These are phyloP conservation scores for Vigna unguiculata DNA, from an alignment of 306 rosid genomes.

Conservation along the genomic window DNA sequence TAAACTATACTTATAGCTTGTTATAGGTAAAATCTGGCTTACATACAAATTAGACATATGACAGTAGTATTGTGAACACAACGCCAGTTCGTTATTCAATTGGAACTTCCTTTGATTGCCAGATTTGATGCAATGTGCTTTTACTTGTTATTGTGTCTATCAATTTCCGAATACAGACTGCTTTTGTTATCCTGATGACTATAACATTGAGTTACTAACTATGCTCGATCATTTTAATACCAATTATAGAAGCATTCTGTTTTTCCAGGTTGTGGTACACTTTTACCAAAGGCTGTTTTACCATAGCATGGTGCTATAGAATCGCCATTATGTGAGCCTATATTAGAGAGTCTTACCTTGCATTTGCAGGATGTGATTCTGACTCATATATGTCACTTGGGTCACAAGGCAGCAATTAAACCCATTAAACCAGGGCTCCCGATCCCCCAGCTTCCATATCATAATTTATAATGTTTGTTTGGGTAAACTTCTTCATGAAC, in stretches of 20 bases:
- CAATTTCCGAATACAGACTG: background rate
- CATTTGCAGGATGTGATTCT: background rate
- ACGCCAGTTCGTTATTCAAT: background rate
- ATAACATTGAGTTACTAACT: background rate
- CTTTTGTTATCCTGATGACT: background rate
- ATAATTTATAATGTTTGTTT: background rate
- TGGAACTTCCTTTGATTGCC: background rate
- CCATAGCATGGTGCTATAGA: background rate
- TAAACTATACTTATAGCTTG: background rate
- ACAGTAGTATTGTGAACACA: background rate
- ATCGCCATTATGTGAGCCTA: background rate
- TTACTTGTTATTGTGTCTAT: background rate
- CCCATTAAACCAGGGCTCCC: background rate
- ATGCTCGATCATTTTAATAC: slow-evolving; percentile 4
- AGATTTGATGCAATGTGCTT: background rate
- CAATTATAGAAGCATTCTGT: background rate
- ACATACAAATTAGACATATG: background rate
- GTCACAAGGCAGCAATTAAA: background rate
- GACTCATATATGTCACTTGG: background rate
- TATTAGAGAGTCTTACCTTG: slow-evolving; percentile 2
- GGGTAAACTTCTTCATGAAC: too few species aligned
- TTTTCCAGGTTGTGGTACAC: background rate
- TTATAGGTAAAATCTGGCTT: background rate
- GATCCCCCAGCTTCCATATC: background rate
- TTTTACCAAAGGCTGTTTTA: background rate